Evolutionary conservation across 305 asterid species (phyloP).

Genomic region (Fraxinus xanthoxyloides): DNA sequence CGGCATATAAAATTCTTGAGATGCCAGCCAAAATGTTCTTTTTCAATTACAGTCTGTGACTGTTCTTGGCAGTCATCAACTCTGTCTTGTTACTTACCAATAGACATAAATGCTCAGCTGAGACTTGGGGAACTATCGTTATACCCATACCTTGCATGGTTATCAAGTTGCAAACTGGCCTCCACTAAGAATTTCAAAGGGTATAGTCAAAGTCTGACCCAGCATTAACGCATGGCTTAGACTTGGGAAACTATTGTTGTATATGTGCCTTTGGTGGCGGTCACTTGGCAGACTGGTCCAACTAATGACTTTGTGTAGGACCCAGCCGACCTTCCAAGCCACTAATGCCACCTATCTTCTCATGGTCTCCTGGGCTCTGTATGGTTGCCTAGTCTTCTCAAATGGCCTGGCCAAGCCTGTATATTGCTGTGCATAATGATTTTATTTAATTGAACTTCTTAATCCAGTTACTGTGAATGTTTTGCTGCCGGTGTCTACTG

Average conservation of each 20-base stretch:
- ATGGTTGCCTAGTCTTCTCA: neutral
- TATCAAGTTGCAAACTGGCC: neutral
- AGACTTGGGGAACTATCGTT: neutral
- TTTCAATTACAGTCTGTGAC: neutral
- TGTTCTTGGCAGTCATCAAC: neutral
- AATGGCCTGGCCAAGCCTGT: neutral
- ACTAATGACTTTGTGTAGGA: neutral
- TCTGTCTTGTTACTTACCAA: neutral
- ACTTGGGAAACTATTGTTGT: constrained; percentile 1
- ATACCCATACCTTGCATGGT: neutral
- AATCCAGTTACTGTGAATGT: constrained; percentile 89
- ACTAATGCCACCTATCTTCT: neutral
- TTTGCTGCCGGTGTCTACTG: constrained; percentile 97
- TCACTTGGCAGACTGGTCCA: neutral
- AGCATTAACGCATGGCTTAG: neutral
- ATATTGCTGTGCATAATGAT: neutral
- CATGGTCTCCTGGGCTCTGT: neutral
- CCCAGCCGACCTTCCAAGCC: neutral
- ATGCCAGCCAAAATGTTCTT: neutral
- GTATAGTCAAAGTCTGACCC: neutral
- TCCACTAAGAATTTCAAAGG: neutral
- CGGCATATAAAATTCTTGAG: neutral
- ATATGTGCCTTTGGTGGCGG: neutral
- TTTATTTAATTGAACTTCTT: constrained; percentile 12
- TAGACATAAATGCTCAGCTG: neutral